These are phyloP conservation scores for Mycena latifolia DNA, from an alignment of 768 basidiomycete genomes.

Conservation along the genomic window DNA sequence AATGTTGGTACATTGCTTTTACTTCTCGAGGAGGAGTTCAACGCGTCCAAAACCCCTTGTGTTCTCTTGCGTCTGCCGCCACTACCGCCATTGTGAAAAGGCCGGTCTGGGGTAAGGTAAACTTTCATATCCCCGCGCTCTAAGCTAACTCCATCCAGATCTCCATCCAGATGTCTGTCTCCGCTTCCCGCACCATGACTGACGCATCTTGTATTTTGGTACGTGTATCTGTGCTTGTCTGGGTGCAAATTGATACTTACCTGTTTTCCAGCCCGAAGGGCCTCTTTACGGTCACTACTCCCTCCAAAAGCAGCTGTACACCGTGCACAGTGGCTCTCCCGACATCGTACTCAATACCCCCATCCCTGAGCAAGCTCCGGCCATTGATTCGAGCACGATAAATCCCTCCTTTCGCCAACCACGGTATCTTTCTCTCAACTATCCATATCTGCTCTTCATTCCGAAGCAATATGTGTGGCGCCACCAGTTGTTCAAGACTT, in stretches of 20 bases:
- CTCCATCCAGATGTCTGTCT: not conserved
- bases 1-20: not conserved
- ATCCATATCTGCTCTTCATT: conserved; percentile 6
- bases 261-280: not conserved
- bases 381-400: not conserved
- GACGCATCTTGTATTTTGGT: not conserved
- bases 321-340: not conserved
- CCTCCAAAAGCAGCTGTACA: not conserved
- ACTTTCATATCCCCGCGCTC: not conserved
- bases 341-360: conserved; percentile 2
- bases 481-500: not conserved
- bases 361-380: not conserved
- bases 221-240: not conserved
- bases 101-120: too few species aligned
- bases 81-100: too few species aligned
- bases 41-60: too few species aligned
- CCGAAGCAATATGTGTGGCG: not conserved
- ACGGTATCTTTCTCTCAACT: not conserved
- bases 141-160: not conserved
- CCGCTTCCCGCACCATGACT: not conserved
- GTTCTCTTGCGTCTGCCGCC: too few species aligned
- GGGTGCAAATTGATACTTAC: not conserved
- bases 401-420: conserved; percentile 3
- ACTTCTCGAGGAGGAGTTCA: too few species aligned
- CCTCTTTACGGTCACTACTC: conserved; percentile 9